Percentiles rank a stretch among this genome's conserved stretches.
Conservation (phyloP, 2,329 filamentous ascomycete species). For the Chalara sp. region DNA sequence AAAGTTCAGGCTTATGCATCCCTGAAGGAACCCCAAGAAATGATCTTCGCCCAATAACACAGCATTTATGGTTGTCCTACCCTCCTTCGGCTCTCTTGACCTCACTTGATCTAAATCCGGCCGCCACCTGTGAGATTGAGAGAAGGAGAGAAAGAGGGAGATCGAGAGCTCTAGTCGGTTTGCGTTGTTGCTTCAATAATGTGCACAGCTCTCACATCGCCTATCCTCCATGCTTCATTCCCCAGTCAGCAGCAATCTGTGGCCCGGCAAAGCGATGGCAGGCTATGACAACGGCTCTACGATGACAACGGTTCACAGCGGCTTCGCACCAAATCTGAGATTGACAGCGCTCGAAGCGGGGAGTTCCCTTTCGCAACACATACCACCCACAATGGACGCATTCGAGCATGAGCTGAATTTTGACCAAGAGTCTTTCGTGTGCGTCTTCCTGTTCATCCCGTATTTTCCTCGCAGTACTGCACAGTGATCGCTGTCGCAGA, state of each 20-base stretch:
- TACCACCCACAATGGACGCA: constrained; percentile 17
- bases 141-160: no score
- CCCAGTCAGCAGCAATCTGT: background rate
- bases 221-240: background rate
- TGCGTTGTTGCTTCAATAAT: no score
- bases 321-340: constrained; percentile 20
- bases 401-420: constrained; percentile 24
- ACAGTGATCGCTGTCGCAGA: background rate
- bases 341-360: constrained; percentile 14
- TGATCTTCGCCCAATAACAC: no score
- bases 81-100: no score
- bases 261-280: constrained; percentile 5
- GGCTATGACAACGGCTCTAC: constrained; percentile 8
- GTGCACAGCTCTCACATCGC: background rate
- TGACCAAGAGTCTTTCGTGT: constrained; percentile 22
- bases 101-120: no score
- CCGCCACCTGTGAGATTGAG: no score
- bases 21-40: no score
- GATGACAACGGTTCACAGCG: constrained; percentile 3
- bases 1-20: no score
- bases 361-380: background rate
- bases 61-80: no score
- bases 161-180: no score
- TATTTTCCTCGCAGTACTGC: background rate
- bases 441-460: constrained; percentile 8